These are phyloP conservation scores for Pythium rhizo-oryzae DNA, from an alignment of 352 stramenopile genomes.

Conservation along the genomic window DNA sequence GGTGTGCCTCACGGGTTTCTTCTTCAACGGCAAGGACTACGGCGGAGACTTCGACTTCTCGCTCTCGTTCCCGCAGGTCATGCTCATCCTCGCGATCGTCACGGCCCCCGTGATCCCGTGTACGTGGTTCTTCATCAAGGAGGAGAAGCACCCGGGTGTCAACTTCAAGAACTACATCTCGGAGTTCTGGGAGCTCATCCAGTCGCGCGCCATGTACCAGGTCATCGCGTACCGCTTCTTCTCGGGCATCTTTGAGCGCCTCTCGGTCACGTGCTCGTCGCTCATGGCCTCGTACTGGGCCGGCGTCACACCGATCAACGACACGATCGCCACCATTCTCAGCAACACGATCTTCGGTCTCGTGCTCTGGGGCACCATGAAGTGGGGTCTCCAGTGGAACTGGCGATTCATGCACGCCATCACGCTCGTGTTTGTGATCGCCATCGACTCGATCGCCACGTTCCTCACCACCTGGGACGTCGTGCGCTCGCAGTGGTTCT, in stretches of 20 bases:
- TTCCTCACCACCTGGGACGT: slow-evolving; percentile 8
- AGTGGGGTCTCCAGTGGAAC: slow-evolving; percentile 8
- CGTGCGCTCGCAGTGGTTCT: slow-evolving; percentile 8
- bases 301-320: slow-evolving; percentile 8
- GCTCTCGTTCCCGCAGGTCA: slow-evolving; percentile 47
- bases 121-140: slow-evolving; percentile 55
- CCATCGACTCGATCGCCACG: background rate
- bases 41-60: slow-evolving; percentile 21
- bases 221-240: slow-evolving; percentile 9
- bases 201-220: slow-evolving; percentile 11
- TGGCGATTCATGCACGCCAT: slow-evolving; percentile 7
- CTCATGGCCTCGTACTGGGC: slow-evolving; percentile 9
- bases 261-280: background rate
- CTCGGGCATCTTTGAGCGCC: slow-evolving; percentile 4
- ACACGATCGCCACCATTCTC: background rate
- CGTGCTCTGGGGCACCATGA: slow-evolving; percentile 6
- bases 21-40: slow-evolving; percentile 56
- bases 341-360: slow-evolving; percentile 5
- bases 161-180: slow-evolving; percentile 10
- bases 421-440: background rate
- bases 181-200: slow-evolving; percentile 8
- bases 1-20: slow-evolving; percentile 44
- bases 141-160: slow-evolving; percentile 15
- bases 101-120: slow-evolving; percentile 36
- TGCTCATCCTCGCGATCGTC: slow-evolving; percentile 34